Conservation (phyloP, 805 yeast genomes). For the Starmerella cellae region DNA sequence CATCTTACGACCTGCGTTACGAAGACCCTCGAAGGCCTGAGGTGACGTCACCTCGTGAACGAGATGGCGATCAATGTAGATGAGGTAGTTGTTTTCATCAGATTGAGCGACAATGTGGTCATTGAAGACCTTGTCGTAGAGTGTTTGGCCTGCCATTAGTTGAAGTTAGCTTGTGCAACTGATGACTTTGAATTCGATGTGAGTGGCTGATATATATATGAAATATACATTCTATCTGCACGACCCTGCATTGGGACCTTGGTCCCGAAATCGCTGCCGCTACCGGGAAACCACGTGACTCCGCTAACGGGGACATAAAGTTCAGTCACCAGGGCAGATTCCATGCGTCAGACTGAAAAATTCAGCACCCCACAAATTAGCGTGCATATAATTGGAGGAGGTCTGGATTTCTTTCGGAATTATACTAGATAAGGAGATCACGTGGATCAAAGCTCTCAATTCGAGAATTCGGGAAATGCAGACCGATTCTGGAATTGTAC, state of each 20-base stretch:
- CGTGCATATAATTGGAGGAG: too few relatives aligned
- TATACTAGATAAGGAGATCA: too few relatives aligned
- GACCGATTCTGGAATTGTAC: too few relatives aligned
- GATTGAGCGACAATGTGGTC: slow-evolving; percentile 89
- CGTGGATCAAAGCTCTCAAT: too few relatives aligned
- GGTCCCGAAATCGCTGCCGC: too few relatives aligned
- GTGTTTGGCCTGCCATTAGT: slow-evolving; percentile 37
- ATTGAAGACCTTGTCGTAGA: slow-evolving; percentile 91
- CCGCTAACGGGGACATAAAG: too few relatives aligned
- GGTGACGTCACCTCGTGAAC: slow-evolving; percentile 99
- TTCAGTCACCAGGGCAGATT: too few relatives aligned
- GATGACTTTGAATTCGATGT: not conserved
- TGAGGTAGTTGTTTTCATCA: slow-evolving; percentile 70
- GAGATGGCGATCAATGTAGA: slow-evolving; percentile 91
- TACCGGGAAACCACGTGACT: not conserved
- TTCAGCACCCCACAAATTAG: too few relatives aligned
- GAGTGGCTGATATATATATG: not conserved
- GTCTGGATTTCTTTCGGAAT: too few relatives aligned
- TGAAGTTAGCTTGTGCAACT: not conserved
- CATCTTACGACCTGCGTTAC: slow-evolving; percentile 72
- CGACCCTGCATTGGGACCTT: not conserved
- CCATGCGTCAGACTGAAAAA: too few relatives aligned
- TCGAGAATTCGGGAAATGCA: too few relatives aligned
- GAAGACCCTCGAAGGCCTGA: slow-evolving; percentile 94
- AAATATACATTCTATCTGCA: too few relatives aligned